Conservation (phyloP, 2,329 filamentous ascomycete genomes). For the Pyrenophora seminiperda region DNA sequence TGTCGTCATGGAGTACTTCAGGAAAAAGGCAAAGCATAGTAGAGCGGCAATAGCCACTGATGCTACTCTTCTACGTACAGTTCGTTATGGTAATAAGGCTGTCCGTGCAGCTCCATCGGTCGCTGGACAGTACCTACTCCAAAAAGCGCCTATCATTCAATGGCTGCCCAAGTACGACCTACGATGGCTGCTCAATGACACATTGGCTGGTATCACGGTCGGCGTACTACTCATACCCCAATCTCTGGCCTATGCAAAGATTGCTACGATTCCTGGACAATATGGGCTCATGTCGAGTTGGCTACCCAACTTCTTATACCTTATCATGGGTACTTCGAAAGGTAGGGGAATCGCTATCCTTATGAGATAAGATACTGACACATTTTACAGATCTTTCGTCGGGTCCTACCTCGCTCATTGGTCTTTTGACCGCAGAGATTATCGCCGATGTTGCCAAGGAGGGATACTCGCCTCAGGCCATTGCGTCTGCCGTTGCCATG, state of each 20-base stretch:
- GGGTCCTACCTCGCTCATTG: conserved; percentile 68
- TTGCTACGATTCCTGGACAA: conserved; percentile 85
- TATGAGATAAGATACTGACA: conserved; percentile 42
- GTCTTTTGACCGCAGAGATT: conserved; percentile 66
- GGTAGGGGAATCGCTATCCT: conserved; percentile 19
- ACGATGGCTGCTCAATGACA: conserved; percentile 66
- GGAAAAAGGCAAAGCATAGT: conserved; percentile 18
- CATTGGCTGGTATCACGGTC: conserved; percentile 69
- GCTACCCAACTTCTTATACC: conserved; percentile 93
- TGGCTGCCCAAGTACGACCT: conserved; percentile 68
- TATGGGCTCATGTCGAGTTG: conserved; percentile 90
- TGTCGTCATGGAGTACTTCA: conserved; percentile 32
- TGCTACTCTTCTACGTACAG: conserved; percentile 35
- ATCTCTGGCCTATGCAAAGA: conserved; percentile 93
- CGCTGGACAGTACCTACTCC: conserved; percentile 60
- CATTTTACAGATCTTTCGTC: conserved; percentile 63
- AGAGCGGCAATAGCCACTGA: conserved; percentile 32
- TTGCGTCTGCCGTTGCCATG: conserved; percentile 66
- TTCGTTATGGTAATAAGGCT: conserved; percentile 40
- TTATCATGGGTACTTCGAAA: conserved; percentile 80
- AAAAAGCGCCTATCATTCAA: conserved; percentile 66
- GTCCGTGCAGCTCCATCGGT: conserved; percentile 56
- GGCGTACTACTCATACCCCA: conserved; percentile 86
- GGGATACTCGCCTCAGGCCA: conserved; percentile 58
- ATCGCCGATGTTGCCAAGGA: conserved; percentile 59